Base-by-base conservation (phyloP, 2,329 filamentous ascomycete species). In the Sclerotinia spermophila region DNA sequence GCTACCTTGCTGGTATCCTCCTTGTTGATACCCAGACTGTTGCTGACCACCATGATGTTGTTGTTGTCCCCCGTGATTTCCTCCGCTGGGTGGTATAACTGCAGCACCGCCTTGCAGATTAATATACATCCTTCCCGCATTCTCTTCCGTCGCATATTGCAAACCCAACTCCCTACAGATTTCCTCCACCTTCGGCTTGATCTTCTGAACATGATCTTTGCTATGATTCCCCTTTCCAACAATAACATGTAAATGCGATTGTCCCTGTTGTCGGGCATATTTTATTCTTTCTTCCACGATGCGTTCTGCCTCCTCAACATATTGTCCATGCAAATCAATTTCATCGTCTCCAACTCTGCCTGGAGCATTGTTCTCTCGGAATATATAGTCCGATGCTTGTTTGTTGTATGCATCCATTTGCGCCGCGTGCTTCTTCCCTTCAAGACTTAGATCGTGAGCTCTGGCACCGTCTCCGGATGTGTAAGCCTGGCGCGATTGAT, bases 231-330 rank as follows among this genome's bases (percentile, higher is more conserved):
- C 96, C 82, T 95, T 97, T 33, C 92, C 90, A 79, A 98, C 98
- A 84, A 97, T 97, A 82, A 94, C 93, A 53, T 94, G 91, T 84
- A 99, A 97, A 79, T 98, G 98, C 81, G 88, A 97, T 78, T 96
- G 96, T 42, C 98, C 95, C 71, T 94, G 94, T 75, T 92, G 90
- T 75, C 87, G 89, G 84, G 97, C 97, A 83, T 94, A 96, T 75
- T 88, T 87, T 78, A 99, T 97, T 75, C 96, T 87, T 81, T 92
- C 86, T 82, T 95, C 92, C 33, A 98, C 84, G 71, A 97, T 96
- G 74, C 93, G 88, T 83, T 97, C 94, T 7, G 96, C 96, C 83
- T 98, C 96, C 80, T 97, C 93, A 71, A 97, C 94, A 78, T 91
- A 97, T 79, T 96, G 92, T 3, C 96, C 96, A 81, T 99, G 96